A percentile compares a stretch with the other conserved stretches of the same genome.
phyloP scores from a whole-genome alignment of 2,329 filamentous ascomycete genomes.

The Penicillium digitatum region DNA sequence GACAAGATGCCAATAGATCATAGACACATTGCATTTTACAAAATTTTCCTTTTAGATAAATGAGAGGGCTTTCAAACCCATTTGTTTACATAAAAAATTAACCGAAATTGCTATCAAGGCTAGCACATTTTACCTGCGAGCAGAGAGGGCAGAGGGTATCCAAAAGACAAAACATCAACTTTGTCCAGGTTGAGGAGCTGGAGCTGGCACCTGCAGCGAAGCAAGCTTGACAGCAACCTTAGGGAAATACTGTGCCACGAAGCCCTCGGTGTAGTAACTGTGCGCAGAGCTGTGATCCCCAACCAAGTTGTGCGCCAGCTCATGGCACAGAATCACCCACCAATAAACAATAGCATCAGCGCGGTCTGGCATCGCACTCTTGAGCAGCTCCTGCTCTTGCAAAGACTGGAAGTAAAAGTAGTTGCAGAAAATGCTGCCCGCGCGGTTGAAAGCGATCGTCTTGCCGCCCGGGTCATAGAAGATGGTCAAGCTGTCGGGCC shows the following conservation, averaged over 20 bases:
- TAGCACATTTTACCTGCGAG: background rate
- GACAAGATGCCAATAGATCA: background rate
- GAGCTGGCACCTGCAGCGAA: slow-evolving; percentile 7
- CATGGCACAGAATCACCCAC: slow-evolving; percentile 95
- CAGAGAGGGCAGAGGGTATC: slow-evolving; percentile 4
- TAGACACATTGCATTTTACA: background rate
- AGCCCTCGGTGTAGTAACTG: slow-evolving; percentile 78
- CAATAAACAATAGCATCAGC: slow-evolving; percentile 76
- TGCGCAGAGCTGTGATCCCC: slow-evolving; percentile 71
- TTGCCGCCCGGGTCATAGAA: slow-evolving; percentile 76
- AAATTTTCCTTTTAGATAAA: background rate
- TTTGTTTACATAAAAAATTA: too few species aligned
- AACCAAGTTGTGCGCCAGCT: slow-evolving; percentile 91
- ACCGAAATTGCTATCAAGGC: background rate
- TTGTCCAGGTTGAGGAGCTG: background rate
- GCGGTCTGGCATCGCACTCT: slow-evolving; percentile 44
- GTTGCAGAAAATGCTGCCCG: slow-evolving; percentile 90
- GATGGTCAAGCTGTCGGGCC: slow-evolving; percentile 68
- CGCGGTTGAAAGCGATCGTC: slow-evolving; percentile 89
- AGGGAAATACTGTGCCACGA: slow-evolving; percentile 72
- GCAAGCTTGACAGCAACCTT: slow-evolving; percentile 60
- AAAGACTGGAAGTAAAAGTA: slow-evolving; percentile 79
- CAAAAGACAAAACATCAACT: slow-evolving; percentile 1
- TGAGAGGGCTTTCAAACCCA: background rate
- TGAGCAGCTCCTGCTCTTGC: slow-evolving; percentile 55